phyloP scores from a whole-genome alignment of 768 basidiomycete genomes.

The Rossbeevera mucosa region DNA sequence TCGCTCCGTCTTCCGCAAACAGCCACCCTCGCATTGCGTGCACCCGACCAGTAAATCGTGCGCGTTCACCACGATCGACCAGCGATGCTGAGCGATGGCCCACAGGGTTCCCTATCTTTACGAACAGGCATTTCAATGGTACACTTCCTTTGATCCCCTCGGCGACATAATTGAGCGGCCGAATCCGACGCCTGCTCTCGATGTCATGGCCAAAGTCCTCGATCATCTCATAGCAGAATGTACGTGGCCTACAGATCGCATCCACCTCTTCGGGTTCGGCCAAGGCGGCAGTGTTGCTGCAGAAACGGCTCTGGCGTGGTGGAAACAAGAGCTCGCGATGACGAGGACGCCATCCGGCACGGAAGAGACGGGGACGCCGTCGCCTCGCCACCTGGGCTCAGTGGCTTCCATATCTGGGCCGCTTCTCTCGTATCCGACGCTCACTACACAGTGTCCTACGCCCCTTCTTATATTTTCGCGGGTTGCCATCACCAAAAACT shows the following conservation, averaged over 20 bases:
- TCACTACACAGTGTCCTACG: conserved; percentile 48
- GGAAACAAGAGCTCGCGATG: conserved; percentile 36
- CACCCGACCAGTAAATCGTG: conserved; percentile 61
- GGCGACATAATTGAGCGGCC: conserved; percentile 69
- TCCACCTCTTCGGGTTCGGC: conserved; percentile 85
- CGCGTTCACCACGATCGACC: neutral
- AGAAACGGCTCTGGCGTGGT: conserved; percentile 59
- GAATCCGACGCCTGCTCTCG: conserved; percentile 67
- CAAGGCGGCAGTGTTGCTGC: conserved; percentile 80
- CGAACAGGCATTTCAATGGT: conserved; percentile 84
- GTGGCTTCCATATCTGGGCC: conserved; percentile 69
- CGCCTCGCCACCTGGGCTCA: conserved; percentile 49
- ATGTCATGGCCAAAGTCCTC: conserved; percentile 49
- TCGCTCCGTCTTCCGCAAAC: conserved; percentile 86
- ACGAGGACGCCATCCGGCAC: conserved; percentile 3
- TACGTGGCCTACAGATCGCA: conserved; percentile 59
- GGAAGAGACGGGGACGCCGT: conserved; percentile 3
- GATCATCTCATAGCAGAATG: conserved; percentile 56
- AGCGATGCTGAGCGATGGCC: conserved; percentile 8
- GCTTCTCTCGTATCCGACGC: conserved; percentile 72
- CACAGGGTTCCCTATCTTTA: conserved; percentile 72
- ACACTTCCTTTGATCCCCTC: conserved; percentile 71
- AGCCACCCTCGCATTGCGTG: conserved; percentile 74
- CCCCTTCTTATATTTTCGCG: conserved; percentile 61
- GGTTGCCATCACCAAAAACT: conserved; percentile 39